phyloP scores from a whole-genome alignment of 139 green algal species.

The Closterium sp. region DNA sequence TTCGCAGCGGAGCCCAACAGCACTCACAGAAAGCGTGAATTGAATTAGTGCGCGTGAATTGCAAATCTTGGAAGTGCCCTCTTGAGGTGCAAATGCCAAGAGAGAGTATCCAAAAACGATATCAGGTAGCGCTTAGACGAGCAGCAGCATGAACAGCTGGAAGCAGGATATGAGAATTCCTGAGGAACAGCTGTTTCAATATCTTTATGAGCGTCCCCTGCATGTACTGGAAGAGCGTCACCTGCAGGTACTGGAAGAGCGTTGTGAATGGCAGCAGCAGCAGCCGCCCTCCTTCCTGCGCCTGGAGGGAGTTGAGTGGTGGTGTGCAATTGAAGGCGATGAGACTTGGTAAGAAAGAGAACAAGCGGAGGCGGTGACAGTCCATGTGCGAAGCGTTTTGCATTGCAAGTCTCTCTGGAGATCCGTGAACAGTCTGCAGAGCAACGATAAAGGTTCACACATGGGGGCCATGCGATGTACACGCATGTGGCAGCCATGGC shows the following conservation, averaged over 20 bases:
- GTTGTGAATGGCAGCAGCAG: conserved; percentile 81
- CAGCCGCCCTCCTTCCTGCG: conserved; percentile 53
- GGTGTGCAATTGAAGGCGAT: neutral
- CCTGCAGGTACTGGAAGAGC: conserved; percentile 92
- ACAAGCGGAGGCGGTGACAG: no score
- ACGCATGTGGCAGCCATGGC: no score
- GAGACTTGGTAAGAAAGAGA: neutral
- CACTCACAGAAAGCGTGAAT: neutral
- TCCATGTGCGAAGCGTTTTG: no score
- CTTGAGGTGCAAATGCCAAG: neutral
- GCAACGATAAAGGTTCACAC: no score
- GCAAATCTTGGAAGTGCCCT: no score
- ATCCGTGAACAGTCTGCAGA: no score
- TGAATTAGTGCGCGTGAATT: no score
- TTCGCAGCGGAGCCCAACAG: no score
- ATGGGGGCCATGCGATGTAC: no score
- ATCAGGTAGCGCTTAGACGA: neutral
- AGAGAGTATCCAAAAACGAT: neutral
- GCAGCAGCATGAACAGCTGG: neutral
- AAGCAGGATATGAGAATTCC: no score
- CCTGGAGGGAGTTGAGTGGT: conserved; percentile 18
- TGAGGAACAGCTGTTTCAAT: no score
- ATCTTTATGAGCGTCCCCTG: neutral
- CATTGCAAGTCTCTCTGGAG: no score
- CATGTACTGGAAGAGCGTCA: conserved; percentile 14